Evolutionary conservation across 805 yeast species (phyloP), one percentile per base, ranked within the genome.

Genomic region (Suhomyces sp.): DNA sequence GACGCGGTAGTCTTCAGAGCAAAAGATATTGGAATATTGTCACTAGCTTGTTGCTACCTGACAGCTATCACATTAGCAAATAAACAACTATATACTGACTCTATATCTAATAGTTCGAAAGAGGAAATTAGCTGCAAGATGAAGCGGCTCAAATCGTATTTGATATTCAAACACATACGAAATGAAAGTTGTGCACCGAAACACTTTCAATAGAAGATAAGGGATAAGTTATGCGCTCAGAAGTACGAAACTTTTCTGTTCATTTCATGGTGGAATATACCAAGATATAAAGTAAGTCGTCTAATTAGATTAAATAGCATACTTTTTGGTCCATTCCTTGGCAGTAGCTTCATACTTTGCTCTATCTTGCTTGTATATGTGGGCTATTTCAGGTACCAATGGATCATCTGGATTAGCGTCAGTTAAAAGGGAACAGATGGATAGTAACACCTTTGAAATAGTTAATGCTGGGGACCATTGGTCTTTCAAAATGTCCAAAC

Each of bases 381-480:
- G 96, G 48, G 98, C 98, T 65, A 94, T 94, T 74, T 94, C 99
- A 22, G 98, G 97, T 41, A 94, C 99, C 70, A 94, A 83, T 56
- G 99, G 99, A 79, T 94, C 99, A 71, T 94, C 99, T 38, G 98
- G 98, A 68, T 93, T 93, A 49, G 99, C 98, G 72, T 94, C 98
- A 29, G 98, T 93, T 68, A 94, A 83, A 72, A 94, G 78, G 13
- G 98, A 93, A 71, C 97, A 92, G 66, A 94, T 93, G 33, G 97
- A 91, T 62, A 94, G 81, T 61, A 94, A 81, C 54, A 94, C 97
- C 77, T 94, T 94, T 19, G 98, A 90, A 61, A 94, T 90, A 49
- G 98, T 94, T 68, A 94, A 81, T 36, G 97, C 98, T 24, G 99
- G 99, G 24, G 98, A 92, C 99, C 99, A 94, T 72, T 93, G 96